These are phyloP conservation scores for Melanogaster broomeanus DNA, from an alignment of 768 basidiomycete genomes.

Conservation along the genomic window DNA sequence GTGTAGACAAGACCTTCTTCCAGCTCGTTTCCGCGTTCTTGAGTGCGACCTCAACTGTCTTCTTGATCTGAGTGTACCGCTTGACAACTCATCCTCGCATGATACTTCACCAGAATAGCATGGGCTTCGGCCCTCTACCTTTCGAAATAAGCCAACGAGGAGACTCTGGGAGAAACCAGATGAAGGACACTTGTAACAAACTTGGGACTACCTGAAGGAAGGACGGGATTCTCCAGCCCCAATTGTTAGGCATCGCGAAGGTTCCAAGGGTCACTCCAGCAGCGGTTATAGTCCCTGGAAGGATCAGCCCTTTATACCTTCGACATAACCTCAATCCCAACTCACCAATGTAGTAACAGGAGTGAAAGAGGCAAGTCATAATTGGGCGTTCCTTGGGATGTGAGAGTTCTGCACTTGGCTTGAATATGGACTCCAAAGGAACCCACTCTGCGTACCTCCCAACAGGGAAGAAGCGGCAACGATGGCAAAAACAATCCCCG, in stretches of 20 bases:
- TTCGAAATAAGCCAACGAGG: constrained; percentile 65
- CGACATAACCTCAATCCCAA: neutral
- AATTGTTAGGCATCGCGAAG: constrained; percentile 55
- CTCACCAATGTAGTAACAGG: constrained; percentile 11
- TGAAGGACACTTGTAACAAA: constrained; percentile 52
- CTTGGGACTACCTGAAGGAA: constrained; percentile 60
- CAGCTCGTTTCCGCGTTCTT: neutral
- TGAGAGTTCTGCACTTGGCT: constrained; percentile 13
- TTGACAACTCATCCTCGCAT: constrained; percentile 61
- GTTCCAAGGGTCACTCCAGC: constrained; percentile 63
- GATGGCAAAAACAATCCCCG: constrained; percentile 11
- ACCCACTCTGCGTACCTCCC: constrained; percentile 13
- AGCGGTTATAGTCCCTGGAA: constrained; percentile 33
- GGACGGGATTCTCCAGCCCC: constrained; percentile 67
- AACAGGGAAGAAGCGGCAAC: constrained; percentile 23
- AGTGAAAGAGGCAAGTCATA: constrained; percentile 12
- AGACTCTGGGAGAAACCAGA: constrained; percentile 63
- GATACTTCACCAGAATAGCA: constrained; percentile 53
- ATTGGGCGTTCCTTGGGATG: constrained; percentile 23
- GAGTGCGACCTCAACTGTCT: constrained; percentile 42
- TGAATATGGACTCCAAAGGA: too few relatives aligned
- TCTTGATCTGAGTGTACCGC: constrained; percentile 57
- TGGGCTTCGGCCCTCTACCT: constrained; percentile 52
- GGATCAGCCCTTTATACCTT: neutral
- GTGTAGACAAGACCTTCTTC: constrained; percentile 2